A percentile compares a stretch with the other conserved stretches of the same genome.
These are phyloP conservation scores for Penicillium turbatum DNA, from an alignment of 495 filamentous ascomycete species.

Conservation along the genomic window DNA sequence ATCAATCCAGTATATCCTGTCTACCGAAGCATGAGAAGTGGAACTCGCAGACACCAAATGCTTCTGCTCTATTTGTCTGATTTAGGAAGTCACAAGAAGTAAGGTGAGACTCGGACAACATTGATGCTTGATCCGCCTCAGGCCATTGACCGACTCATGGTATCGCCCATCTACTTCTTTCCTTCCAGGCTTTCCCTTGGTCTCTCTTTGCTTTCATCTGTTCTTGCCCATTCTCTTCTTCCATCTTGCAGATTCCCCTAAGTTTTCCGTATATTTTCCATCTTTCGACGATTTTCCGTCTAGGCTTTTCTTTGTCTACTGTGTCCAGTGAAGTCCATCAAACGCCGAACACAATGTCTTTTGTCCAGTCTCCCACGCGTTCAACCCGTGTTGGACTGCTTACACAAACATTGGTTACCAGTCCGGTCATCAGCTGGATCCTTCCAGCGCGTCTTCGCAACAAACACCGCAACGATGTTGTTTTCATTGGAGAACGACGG, in stretches of 20 bases:
- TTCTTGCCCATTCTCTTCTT: neutral
- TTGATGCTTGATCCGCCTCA: neutral
- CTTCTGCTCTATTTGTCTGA: neutral
- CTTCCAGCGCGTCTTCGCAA: constrained; percentile 73
- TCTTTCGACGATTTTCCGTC: no score
- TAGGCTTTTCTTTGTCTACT: neutral
- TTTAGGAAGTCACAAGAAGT: no score
- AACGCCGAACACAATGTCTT: neutral
- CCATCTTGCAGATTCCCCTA: neutral
- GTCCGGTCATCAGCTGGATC: constrained; percentile 71
- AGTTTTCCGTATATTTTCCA: neutral
- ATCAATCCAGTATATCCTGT: neutral
- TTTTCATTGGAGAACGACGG: constrained; percentile 73
- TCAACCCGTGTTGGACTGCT: constrained; percentile 55
- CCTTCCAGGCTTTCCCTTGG: neutral
- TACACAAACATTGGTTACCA: constrained; percentile 70
- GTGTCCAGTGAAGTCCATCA: neutral
- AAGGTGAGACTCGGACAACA: neutral
- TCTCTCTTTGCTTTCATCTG: neutral
- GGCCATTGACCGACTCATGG: neutral
- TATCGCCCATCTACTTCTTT: neutral
- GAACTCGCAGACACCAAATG: neutral
- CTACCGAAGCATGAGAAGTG: neutral
- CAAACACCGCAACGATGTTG: constrained; percentile 71
- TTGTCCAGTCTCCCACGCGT: neutral